Base-by-base conservation (phyloP, 352 stramenopile genomes). In the Pythium graminicola region DNA sequence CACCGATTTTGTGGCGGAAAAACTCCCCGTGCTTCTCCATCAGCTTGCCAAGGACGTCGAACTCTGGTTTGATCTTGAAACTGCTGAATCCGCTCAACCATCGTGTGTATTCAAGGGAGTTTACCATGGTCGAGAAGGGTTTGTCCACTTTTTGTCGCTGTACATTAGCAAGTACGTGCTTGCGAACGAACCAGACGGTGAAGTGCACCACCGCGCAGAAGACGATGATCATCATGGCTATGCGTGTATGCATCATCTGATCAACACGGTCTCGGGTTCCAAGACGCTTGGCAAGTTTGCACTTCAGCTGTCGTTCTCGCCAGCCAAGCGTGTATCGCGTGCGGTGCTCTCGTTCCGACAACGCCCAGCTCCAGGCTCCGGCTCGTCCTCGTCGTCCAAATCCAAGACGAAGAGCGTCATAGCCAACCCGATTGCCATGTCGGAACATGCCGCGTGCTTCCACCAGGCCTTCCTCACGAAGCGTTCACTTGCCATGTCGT, bases 101-200 rank as follows among this genome's bases (percentile, higher is more conserved):
- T 88, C 76, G 29, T 92, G 81, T 31, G 81, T 93, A 35, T 94
- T 89, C 65, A 91, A 94, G 62, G 83, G 83, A 40, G 80, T 90
- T 22, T 94, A 92, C 65, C 81, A 94, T 50, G 83, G 79, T 38
- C 78, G 83, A 10, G 83, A 94, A 60, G 83, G 83, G 6, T 84
- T 94, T 46, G 83, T 90, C 44, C 79, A 94, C 52, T 94, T 92
- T 57, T 64, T 80, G 19, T 72, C 81, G 55, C 60, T 94, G 23
- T 94, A 89, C 46, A 60, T 69, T 39, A 91, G 69, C 65, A 92
- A 89, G 64, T 94, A 91, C 56, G 22, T 85, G 35, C 65, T 93
- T 20, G 70, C 67, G 1, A 74, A 55, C 10, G 69, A 89, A 50
- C 56, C 70, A 31, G 61, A 80, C 28, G 76, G 83, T 35, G 65